phyloP scores from a whole-genome alignment of 1,139 yeast genomes.

The Pneumocystis murina region DNA sequence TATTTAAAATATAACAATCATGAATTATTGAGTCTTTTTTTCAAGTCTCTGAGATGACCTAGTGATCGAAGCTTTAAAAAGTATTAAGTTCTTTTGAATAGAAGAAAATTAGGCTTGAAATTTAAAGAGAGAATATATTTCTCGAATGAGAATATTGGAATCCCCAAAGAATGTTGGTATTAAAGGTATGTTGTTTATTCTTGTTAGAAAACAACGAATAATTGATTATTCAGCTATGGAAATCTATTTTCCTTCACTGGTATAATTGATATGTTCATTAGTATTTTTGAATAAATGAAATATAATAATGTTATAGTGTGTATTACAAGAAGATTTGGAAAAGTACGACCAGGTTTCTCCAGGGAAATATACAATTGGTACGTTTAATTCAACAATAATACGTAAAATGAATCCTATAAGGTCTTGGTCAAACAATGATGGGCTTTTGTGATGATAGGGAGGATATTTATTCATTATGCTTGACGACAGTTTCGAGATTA shows the following conservation, averaged over 20 bases:
- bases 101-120: neutral
- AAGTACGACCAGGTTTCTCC: constrained; percentile 68
- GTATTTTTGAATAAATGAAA: neutral
- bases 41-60: neutral
- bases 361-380: constrained; percentile 94
- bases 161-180: neutral
- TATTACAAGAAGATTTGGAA: constrained; percentile 81
- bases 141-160: neutral
- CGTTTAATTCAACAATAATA: constrained; percentile 53
- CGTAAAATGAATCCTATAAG: constrained; percentile 91
- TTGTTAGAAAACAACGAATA: neutral
- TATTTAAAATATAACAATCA: neutral
- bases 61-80: neutral
- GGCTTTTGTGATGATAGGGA: constrained; percentile 4
- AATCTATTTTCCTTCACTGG: constrained; percentile 1
- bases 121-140: neutral
- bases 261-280: neutral
- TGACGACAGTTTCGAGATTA: constrained; percentile 68
- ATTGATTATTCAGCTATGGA: neutral
- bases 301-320: constrained; percentile 35
- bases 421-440: constrained; percentile 39
- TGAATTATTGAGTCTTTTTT: neutral
- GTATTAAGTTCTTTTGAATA: neutral
- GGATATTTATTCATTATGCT: constrained; percentile 80
- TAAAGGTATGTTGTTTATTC: neutral